Conservation (phyloP, 1,284 basidiomycete genomes). For the Ustilago vetiveriae region DNA sequence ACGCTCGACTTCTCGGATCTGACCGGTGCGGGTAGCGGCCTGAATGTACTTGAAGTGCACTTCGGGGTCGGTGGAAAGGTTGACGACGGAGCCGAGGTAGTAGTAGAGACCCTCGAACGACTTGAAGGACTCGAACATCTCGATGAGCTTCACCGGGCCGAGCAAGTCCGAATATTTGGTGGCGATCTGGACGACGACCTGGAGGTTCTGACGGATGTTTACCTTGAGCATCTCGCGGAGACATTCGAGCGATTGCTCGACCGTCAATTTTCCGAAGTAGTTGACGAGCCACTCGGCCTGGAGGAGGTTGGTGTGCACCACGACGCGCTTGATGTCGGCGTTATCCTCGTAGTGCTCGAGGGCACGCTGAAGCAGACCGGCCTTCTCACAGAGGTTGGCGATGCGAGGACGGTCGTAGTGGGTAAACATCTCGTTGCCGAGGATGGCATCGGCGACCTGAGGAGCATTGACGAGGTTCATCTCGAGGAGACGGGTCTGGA, state of each 20-base stretch:
- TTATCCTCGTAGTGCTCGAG: constrained; percentile 96
- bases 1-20: constrained; percentile 98
- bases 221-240: constrained; percentile 96
- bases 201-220: constrained; percentile 97
- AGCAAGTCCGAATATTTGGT: constrained; percentile 99
- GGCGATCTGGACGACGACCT: constrained; percentile 95
- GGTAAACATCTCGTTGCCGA: constrained; percentile 98
- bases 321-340: constrained; percentile 97
- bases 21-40: constrained; percentile 96
- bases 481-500: constrained; percentile 96
- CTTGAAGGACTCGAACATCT: constrained; percentile 99
- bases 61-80: constrained; percentile 93
- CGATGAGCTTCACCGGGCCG: constrained; percentile 95
- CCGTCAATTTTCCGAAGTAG: constrained; percentile 96
- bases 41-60: constrained; percentile 99
- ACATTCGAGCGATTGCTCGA: constrained; percentile 97
- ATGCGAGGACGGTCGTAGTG: constrained; percentile 96
- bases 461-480: constrained; percentile 98
- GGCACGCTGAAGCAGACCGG: constrained; percentile 92
- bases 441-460: constrained; percentile 98
- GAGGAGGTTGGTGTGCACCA: constrained; percentile 90
- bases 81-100: constrained; percentile 95
- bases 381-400: constrained; percentile 98
- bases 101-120: constrained; percentile 98
- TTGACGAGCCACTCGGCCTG: constrained; percentile 94